Base-by-base conservation (phyloP, 1,284 basidiomycete species). In the Coniferiporia sulphurascens region DNA sequence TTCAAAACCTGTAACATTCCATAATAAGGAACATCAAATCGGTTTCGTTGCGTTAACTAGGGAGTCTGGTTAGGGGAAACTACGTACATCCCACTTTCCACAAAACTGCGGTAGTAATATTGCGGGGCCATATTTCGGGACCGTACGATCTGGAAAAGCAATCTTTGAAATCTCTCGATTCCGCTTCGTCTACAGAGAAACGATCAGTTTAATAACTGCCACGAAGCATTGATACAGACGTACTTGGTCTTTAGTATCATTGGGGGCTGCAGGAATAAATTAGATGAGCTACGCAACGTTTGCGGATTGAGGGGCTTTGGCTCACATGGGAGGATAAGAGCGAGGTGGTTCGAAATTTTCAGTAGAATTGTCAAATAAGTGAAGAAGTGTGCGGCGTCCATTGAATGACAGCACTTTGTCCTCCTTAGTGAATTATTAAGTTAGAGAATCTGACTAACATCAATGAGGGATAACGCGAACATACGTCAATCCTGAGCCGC, bases 291-390 rank as follows among this genome's bases (percentile, higher is more conserved):
- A 32, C 17, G 1, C n/a, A 34, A 51, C 34, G 32, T 22, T 46
- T 21, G 38, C 48, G 34, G 7, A 52, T 60, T n/a, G 56, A 27
- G 27, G 27, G 27, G 27, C 27, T 35, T 48, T 46, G 36, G 51
- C 56, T 32, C 21, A 85, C 91, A 79, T 52, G 93, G 92, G 34
- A 93, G 77, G 48, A 95, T 88, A 22, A 95, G 71, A 0, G 83
- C 88, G 19, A 94, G 77, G 67, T 95, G 93, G 66, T 95, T 95
- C 5, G 91, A 89, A 7, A 93, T 77, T 70, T 93, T 91, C 70
- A 92, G 87, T 56, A 95, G 74, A 13, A 91, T 78, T 1, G 85
- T 84, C 74, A 91, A 87, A 67, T 85, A 91, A 67, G 81, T 83
- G 69, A 93, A 84, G 13, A 88, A 74, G 58, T 86, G 84, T 0